phyloP scores from a whole-genome alignment of 192 early-diverging fungal genomes.

The Coemansia sp. region DNA sequence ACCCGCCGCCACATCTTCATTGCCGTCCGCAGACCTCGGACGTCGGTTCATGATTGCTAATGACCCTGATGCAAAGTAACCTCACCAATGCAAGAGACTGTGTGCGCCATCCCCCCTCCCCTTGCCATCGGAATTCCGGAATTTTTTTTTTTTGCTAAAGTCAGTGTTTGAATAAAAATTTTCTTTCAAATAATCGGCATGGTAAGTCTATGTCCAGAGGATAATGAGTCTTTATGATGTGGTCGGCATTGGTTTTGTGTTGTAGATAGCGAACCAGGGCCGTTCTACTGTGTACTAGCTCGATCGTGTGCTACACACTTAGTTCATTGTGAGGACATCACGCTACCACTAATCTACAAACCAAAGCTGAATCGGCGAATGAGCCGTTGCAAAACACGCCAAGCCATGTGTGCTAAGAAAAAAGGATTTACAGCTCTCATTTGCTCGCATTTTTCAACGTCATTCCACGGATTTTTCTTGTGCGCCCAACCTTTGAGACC shows the following conservation, averaged over 20 bases:
- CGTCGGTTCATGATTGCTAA: constrained; percentile 21
- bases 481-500: not conserved
- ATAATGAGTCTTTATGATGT: too few species aligned
- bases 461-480: not conserved
- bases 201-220: too few species aligned
- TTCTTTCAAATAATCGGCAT: not conserved
- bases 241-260: too few species aligned
- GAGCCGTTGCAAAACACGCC: not conserved
- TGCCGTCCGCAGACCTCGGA: constrained; percentile 2
- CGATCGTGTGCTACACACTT: not conserved
- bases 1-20: not conserved
- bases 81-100: not conserved
- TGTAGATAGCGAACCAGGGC: too few species aligned
- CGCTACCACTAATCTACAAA: too few species aligned
- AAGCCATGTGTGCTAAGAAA: not conserved
- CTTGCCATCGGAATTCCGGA: not conserved
- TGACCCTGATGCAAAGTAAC: not conserved
- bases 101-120: not conserved
- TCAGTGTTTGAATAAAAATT: not conserved
- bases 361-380: not conserved
- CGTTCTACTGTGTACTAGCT: not conserved
- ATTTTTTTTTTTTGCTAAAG: not conserved
- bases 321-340: not conserved
- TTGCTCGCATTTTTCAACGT: not conserved
- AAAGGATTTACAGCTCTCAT: not conserved